Percentiles rank a stretch among this genome's conserved stretches.
Conservation (phyloP, 495 filamentous ascomycete genomes). For the Penicillium cataractarum region DNA sequence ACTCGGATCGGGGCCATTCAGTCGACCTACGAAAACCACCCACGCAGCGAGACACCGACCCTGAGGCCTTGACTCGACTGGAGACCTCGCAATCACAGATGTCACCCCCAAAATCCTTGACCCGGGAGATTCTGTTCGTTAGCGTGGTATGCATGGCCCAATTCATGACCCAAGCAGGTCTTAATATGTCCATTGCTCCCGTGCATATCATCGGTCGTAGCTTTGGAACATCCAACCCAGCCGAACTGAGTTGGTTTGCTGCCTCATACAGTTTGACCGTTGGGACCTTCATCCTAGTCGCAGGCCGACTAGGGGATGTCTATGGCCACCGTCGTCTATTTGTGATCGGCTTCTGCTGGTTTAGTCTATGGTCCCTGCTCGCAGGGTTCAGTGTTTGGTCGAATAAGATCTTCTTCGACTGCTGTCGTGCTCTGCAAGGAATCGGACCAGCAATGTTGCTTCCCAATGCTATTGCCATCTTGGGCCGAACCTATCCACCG, state of each 20-base stretch:
- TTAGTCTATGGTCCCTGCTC: constrained; percentile 52
- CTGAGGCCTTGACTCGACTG: constrained; percentile 20
- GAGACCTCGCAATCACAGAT: constrained; percentile 25
- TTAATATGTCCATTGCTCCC: constrained; percentile 42
- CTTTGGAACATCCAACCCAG: constrained; percentile 46
- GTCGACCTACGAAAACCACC: constrained; percentile 15
- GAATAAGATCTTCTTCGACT: constrained; percentile 50
- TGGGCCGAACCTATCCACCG: constrained; percentile 46
- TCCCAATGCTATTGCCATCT: constrained; percentile 53
- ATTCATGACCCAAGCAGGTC: constrained; percentile 47
- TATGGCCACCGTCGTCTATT: constrained; percentile 58
- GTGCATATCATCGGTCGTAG: constrained; percentile 48
- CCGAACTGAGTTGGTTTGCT: constrained; percentile 50
- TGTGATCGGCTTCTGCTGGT: constrained; percentile 54
- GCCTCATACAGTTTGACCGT: constrained; percentile 56
- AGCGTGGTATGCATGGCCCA: constrained; percentile 48
- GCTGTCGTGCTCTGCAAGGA: constrained; percentile 58
- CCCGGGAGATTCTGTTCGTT: constrained; percentile 46
- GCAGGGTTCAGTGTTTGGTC: constrained; percentile 46
- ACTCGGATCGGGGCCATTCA: neutral
- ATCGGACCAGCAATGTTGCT: constrained; percentile 58
- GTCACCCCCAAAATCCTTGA: constrained; percentile 14
- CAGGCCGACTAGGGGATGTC: constrained; percentile 56
- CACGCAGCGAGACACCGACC: constrained; percentile 10
- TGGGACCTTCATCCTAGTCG: constrained; percentile 62